Evolutionary conservation across 2,329 filamentous ascomycete genomes (phyloP).

Genomic region (Sphaceloma murrayae): DNA sequence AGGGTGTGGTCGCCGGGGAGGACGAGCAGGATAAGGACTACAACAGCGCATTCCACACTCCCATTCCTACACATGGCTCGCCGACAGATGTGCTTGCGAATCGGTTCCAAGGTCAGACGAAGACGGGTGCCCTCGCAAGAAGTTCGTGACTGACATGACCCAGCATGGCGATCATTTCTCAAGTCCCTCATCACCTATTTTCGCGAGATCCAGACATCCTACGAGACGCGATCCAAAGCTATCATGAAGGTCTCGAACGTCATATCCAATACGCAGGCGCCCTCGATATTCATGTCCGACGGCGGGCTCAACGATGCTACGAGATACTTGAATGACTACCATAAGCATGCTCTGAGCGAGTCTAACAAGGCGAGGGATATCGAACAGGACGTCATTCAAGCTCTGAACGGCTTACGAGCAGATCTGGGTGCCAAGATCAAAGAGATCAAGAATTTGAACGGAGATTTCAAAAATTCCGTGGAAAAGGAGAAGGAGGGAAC

Average conservation of each 20-base stretch:
- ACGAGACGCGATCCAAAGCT: constrained; percentile 75
- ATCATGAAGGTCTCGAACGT: constrained; percentile 74
- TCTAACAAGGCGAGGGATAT: constrained; percentile 84
- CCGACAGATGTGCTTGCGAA: constrained; percentile 81
- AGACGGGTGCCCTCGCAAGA: neutral
- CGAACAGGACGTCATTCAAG: constrained; percentile 81
- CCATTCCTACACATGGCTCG: constrained; percentile 75
- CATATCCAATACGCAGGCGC: constrained; percentile 68
- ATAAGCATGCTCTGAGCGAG: constrained; percentile 69
- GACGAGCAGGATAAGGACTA: constrained; percentile 56
- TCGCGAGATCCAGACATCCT: constrained; percentile 79
- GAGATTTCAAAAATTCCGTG: constrained; percentile 94
- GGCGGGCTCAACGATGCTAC: constrained; percentile 84
- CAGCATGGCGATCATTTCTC: constrained; percentile 88
- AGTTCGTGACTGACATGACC: neutral
- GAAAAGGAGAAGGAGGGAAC: constrained; percentile 90
- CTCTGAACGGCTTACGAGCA: constrained; percentile 72
- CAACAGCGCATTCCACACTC: constrained; percentile 80
- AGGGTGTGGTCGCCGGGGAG: constrained; percentile 57
- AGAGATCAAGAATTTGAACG: constrained; percentile 86
- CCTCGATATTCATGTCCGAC: constrained; percentile 64
- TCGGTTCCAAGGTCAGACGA: constrained; percentile 69
- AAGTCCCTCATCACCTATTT: constrained; percentile 94
- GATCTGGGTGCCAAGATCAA: constrained; percentile 96
- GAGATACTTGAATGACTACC: constrained; percentile 69